Evolutionary conservation across 2,329 filamentous ascomycete genomes (phyloP).

Genomic region (Xylaria sp.): DNA sequence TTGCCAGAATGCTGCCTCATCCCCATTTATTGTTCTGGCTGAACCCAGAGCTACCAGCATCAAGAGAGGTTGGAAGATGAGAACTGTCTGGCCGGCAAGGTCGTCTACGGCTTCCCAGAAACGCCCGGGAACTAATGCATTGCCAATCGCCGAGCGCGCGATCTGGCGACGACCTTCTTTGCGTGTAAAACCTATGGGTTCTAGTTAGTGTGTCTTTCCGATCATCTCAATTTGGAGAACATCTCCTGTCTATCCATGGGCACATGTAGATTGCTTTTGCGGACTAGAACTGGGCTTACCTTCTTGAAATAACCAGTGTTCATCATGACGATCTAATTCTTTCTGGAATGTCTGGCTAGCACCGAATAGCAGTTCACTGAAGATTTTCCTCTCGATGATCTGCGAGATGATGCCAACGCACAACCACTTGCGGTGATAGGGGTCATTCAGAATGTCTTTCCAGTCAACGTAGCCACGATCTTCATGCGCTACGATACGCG

Average conservation of each 20-base stretch:
- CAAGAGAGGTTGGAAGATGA: slow-evolving; percentile 54
- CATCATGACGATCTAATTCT: slow-evolving; percentile 50
- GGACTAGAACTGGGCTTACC: slow-evolving; percentile 44
- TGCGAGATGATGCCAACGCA: slow-evolving; percentile 53
- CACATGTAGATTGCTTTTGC: background rate
- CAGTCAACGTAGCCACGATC: slow-evolving; percentile 51
- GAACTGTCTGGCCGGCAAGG: slow-evolving; percentile 48
- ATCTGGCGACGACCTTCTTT: slow-evolving; percentile 50
- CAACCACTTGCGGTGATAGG: slow-evolving; percentile 49
- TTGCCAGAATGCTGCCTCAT: slow-evolving; percentile 39
- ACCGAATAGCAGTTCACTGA: slow-evolving; percentile 55
- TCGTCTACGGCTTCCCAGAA: slow-evolving; percentile 55
- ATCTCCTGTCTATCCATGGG: background rate
- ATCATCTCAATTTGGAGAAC: background rate
- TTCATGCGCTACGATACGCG: slow-evolving; percentile 50
- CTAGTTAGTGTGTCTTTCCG: background rate
- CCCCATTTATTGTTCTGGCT: background rate
- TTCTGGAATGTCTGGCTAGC: slow-evolving; percentile 44
- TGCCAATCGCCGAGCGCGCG: slow-evolving; percentile 45
- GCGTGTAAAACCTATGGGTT: slow-evolving; percentile 51
- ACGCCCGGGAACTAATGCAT: slow-evolving; percentile 42
- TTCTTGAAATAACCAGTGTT: slow-evolving; percentile 47
- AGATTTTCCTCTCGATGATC: slow-evolving; percentile 54
- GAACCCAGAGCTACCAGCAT: slow-evolving; percentile 44
- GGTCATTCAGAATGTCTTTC: slow-evolving; percentile 50